Percentiles rank a stretch among this genome's conserved stretches.
phyloP scores from a whole-genome alignment of 2,329 filamentous ascomycete genomes.

The Furcasterigmium furcatum region DNA sequence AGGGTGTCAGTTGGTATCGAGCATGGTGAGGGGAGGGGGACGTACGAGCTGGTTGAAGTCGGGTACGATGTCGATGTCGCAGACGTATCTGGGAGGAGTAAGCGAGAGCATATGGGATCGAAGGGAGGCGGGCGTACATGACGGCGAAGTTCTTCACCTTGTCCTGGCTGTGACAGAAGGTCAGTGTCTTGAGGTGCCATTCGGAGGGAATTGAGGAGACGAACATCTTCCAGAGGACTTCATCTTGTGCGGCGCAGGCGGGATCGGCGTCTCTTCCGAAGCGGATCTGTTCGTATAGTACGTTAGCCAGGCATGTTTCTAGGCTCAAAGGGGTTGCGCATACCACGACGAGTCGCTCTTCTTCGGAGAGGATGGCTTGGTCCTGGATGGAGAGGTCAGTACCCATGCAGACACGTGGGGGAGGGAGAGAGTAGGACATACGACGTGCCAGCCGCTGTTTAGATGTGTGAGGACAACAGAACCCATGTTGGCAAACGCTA shows the following conservation, averaged over 20 bases:
- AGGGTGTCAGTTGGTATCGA: slow-evolving; percentile 3
- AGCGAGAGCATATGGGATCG: neutral
- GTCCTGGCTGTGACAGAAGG: slow-evolving; percentile 43
- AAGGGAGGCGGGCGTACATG: slow-evolving; percentile 57
- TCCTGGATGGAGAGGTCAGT: slow-evolving; percentile 2
- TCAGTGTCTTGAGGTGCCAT: neutral
- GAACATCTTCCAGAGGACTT: slow-evolving; percentile 91
- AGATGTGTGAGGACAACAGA: slow-evolving; percentile 92
- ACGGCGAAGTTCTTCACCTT: slow-evolving; percentile 89
- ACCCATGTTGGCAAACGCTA: slow-evolving; percentile 45
- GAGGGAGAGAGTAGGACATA: slow-evolving; percentile 71
- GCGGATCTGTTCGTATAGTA: too few species aligned
- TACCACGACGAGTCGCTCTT: slow-evolving; percentile 80
- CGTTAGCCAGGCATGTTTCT: too few species aligned
- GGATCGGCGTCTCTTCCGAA: slow-evolving; percentile 86
- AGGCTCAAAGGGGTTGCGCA: slow-evolving; percentile 70
- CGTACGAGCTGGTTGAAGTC: slow-evolving; percentile 78
- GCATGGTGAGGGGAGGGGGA: slow-evolving; percentile 3
- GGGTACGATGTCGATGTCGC: slow-evolving; percentile 85
- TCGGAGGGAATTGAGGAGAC: neutral
- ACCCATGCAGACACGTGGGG: slow-evolving; percentile 21
- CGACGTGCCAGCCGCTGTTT: slow-evolving; percentile 92
- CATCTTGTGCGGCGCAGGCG: slow-evolving; percentile 75
- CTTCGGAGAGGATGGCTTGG: slow-evolving; percentile 53
- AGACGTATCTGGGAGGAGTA: slow-evolving; percentile 43